Percentiles rank a stretch among this genome's conserved stretches.
phyloP scores from a whole-genome alignment of 1,139 yeast genomes.

The Nakaseomyces sp. region DNA sequence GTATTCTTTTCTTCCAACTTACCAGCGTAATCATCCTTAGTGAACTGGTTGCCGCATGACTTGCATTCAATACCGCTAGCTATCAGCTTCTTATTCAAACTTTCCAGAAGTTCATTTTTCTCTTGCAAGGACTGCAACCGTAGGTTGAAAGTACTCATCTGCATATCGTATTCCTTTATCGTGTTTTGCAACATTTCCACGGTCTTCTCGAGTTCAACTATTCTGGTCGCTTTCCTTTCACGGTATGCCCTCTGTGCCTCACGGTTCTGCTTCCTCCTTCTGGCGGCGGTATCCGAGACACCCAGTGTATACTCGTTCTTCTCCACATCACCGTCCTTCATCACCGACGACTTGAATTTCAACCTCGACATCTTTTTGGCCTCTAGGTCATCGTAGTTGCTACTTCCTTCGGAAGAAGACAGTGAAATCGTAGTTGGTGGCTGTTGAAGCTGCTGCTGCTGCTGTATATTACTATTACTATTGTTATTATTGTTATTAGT shows the following conservation, averaged over 20 bases:
- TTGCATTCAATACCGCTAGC: neutral
- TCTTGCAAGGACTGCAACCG: neutral
- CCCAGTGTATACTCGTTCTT: conserved; percentile 4
- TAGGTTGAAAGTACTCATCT: conserved; percentile 2
- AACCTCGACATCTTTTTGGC: conserved; percentile 6
- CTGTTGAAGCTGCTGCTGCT: neutral
- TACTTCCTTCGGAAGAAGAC: neutral
- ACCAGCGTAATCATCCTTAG: neutral
- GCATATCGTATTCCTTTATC: conserved; percentile 65
- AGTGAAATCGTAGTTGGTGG: neutral
- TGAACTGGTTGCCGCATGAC: neutral
- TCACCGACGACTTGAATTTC: conserved; percentile 6
- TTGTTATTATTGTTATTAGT: neutral
- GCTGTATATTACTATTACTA: neutral
- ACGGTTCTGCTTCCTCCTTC: conserved; percentile 85
- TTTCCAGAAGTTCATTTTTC: conserved; percentile 2
- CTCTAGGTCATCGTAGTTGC: neutral
- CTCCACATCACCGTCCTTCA: conserved; percentile 5
- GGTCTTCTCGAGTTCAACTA: conserved; percentile 47
- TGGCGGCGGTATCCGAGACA: conserved; percentile 50
- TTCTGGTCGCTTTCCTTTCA: conserved; percentile 34
- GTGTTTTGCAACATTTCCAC: conserved; percentile 57
- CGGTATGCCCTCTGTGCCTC: conserved; percentile 90
- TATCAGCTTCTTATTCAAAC: conserved; percentile 3
- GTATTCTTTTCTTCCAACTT: neutral